Percentiles rank a stretch among this genome's conserved stretches.
Conservation (phyloP, 164 flowering plant species). For the Taxillus chinensis region DNA sequence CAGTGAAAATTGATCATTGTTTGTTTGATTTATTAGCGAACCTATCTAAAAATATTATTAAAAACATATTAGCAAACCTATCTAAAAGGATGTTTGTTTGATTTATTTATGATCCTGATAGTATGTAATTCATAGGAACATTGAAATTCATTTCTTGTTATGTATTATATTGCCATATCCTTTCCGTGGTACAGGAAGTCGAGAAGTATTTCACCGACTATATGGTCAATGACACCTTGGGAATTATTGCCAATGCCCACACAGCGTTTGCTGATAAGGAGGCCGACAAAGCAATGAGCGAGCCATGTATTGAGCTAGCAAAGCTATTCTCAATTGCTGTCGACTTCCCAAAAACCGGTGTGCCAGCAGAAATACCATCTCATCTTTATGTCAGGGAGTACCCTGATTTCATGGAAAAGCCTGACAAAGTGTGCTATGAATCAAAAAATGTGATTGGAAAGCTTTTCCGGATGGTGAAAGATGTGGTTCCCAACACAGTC, state of each 20-base stretch:
- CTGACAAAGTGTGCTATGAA: conserved; percentile 6
- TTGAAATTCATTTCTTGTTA: too few relatives aligned
- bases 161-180: background rate
- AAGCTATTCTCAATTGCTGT: conserved; percentile 16
- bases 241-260: conserved; percentile 16
- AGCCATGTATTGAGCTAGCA: conserved; percentile 10
- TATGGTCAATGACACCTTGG: conserved; percentile 15
- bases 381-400: conserved; percentile 4
- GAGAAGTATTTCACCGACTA: conserved; percentile 12
- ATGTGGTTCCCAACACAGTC: background rate
- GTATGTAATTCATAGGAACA: too few relatives aligned
- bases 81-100: too few relatives aligned
- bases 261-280: conserved; percentile 11
- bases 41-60: too few relatives aligned
- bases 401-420: conserved; percentile 7
- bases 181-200: conserved; percentile 14
- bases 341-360: conserved; percentile 18
- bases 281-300: conserved; percentile 12
- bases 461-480: conserved; percentile 8
- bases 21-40: too few relatives aligned
- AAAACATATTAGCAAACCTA: too few relatives aligned
- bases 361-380: conserved; percentile 14
- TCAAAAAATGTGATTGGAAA: conserved; percentile 6
- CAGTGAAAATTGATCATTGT: too few relatives aligned
- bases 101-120: too few relatives aligned